A percentile compares a stretch with the other conserved stretches of the same genome.
phyloP scores from a whole-genome alignment of 257 asterid species.

The Capsicum rhomboideum region DNA sequence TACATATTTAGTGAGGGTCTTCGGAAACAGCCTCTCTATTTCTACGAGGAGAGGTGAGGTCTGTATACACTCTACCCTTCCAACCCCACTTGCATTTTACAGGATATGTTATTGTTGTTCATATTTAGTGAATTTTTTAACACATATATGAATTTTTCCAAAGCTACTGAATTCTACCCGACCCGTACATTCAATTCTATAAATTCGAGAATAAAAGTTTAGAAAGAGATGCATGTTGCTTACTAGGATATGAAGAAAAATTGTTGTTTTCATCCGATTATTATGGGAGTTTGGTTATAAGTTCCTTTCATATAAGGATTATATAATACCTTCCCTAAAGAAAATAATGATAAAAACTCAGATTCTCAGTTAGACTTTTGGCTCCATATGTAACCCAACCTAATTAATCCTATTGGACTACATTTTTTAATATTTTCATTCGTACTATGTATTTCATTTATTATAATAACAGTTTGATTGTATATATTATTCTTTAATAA shows the following conservation, averaged over 20 bases:
- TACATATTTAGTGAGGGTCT: no score
- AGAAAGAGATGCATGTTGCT: neutral
- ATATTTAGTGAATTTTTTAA: neutral
- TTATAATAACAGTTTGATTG: neutral
- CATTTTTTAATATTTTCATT: conserved; percentile 6
- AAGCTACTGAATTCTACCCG: neutral
- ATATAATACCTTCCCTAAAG: neutral
- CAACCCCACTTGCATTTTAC: no score
- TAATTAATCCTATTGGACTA: conserved; percentile 13
- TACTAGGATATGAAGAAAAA: neutral
- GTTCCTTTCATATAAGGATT: conserved; percentile 37
- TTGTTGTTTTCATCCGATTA: neutral
- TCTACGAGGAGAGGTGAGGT: no score
- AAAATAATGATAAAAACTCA: neutral
- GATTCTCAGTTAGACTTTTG: conserved; percentile 17
- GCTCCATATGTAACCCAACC: conserved; percentile 25
- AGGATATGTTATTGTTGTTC: no score
- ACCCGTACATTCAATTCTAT: neutral
- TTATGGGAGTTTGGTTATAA: conserved; percentile 38
- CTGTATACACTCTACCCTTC: no score
- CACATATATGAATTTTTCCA: neutral
- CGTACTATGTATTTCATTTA: conserved; percentile 6
- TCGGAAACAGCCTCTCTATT: no score
- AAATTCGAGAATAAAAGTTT: neutral
- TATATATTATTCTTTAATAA: neutral